These are phyloP conservation scores for Salix purpurea DNA, from an alignment of 345 rosid species.

Conservation along the genomic window DNA sequence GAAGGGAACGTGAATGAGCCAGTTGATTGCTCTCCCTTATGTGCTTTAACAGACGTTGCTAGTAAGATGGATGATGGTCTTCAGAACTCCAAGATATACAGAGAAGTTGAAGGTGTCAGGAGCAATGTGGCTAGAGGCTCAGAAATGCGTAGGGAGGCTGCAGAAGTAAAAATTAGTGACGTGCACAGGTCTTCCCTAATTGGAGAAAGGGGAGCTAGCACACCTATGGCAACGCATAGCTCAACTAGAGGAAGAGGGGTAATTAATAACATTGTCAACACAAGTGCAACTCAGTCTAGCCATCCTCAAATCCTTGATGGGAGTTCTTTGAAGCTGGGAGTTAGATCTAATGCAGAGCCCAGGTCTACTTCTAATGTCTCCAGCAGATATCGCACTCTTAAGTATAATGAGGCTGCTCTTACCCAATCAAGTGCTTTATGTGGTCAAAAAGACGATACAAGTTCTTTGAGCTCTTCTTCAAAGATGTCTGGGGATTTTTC, in stretches of 20 bases:
- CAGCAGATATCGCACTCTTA: constrained; percentile 1
- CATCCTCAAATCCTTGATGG: constrained; percentile 23
- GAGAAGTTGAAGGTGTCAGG: background rate
- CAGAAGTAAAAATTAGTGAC: background rate
- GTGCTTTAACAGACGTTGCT: background rate
- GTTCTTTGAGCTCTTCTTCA: background rate
- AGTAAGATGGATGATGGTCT: background rate
- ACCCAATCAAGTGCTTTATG: constrained; percentile 9
- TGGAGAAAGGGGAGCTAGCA: background rate
- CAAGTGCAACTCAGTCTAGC: constrained; percentile 5
- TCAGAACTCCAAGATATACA: background rate
- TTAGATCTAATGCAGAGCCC: constrained; percentile 13
- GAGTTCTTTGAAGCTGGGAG: constrained; percentile 20
- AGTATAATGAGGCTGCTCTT: constrained; percentile 1
- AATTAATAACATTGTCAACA: background rate
- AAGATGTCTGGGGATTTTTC: constrained; percentile 14
- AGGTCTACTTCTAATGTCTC: background rate
- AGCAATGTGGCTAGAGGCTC: background rate
- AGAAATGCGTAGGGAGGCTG: background rate
- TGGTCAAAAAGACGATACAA: constrained; percentile 5
- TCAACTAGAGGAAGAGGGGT: constrained; percentile 6
- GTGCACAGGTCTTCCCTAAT: background rate
- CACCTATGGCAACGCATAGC: background rate
- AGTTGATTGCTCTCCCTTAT: background rate
- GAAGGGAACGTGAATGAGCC: background rate